phyloP scores from a whole-genome alignment of 2,329 filamentous ascomycete genomes.

The Cytospora mali region DNA sequence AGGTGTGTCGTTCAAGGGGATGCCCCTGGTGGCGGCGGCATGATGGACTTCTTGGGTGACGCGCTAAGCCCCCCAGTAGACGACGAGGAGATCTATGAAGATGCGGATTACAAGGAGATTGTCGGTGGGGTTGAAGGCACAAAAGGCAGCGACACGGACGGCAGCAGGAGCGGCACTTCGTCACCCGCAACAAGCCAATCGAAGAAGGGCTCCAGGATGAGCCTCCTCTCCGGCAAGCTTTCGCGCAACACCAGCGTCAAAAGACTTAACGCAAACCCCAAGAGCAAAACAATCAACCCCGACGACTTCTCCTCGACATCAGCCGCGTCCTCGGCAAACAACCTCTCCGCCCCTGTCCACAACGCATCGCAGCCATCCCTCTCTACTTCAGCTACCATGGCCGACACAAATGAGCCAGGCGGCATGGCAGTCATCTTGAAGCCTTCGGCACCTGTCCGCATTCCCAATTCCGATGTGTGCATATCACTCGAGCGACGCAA shows the following conservation, averaged over 20 bases:
- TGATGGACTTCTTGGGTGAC: slow-evolving; percentile 57
- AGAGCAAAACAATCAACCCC: slow-evolving; percentile 37
- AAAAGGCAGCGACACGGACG: slow-evolving; percentile 19
- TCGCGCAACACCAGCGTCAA: slow-evolving; percentile 22
- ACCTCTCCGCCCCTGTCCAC: slow-evolving; percentile 19
- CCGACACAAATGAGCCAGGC: slow-evolving; percentile 53
- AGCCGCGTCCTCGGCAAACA: slow-evolving; percentile 21
- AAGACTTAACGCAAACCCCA: slow-evolving; percentile 27
- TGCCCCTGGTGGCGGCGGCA: slow-evolving; percentile 51
- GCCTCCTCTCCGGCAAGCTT: slow-evolving; percentile 7
- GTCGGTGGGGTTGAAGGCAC: slow-evolving; percentile 12
- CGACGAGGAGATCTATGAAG: slow-evolving; percentile 41
- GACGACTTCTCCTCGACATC: slow-evolving; percentile 25
- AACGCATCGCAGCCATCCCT: slow-evolving; percentile 23
- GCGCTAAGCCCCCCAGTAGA: slow-evolving; percentile 33
- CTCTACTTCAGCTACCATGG: slow-evolving; percentile 27
- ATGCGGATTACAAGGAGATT: slow-evolving; percentile 32
- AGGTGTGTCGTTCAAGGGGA: slow-evolving; percentile 66
- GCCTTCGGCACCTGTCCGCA: slow-evolving; percentile 66
- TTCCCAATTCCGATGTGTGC: slow-evolving; percentile 85
- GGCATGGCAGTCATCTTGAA: slow-evolving; percentile 79
- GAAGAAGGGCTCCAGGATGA: slow-evolving; percentile 30
- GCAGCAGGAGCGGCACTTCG: slow-evolving; percentile 26
- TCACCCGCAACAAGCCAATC: slow-evolving; percentile 32
- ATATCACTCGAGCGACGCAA: slow-evolving; percentile 87